Base-by-base conservation (phyloP, 768 basidiomycete species). In the Leccinum variicolor region DNA sequence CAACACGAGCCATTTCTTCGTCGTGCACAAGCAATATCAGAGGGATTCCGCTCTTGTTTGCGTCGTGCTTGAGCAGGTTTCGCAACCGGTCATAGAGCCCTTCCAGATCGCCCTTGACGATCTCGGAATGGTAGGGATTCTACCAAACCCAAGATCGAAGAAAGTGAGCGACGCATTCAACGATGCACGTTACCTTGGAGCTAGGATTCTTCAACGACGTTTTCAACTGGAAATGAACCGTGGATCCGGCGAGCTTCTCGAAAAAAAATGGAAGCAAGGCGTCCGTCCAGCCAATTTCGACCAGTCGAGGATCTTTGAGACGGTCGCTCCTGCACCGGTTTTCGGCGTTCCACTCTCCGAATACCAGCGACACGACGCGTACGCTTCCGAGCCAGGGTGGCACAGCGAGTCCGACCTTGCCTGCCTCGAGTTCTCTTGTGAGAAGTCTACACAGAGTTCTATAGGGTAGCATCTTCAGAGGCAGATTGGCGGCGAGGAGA, bases 21-120 rank as follows among this genome's bases (percentile, higher is more conserved):
- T 79, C 71, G 45, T 79, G 73, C 3, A 84, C 79, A 7, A 86
- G 74, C 6, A 85, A 65, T 25, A 85, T 62, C 51, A 77, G 64
- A 0, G 82, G 81, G 3, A 59, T 41, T 23, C 59, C 64, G 13
- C 55, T 63, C 57, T 58, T 56, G 34, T 57, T 52, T 1, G 53
- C 47, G 33, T 67, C 64, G 14, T 66, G 64, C 8, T 21, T 28
- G 21, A 76, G 62, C 13, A 73, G 29, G 4, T 51, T 43, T 47
- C 67, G 64, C 51, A 66, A 41, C 1, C 62, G 66, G 13, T 46
- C 10, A 23, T 63, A 49, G 8, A 70, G 54, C 6, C 55, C 60
- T 2, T n/a, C 55, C 13, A 47, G 26, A 47, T 62, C 52, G 10
- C 51, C 56, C 36, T 62, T 50, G 36, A 61, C 46, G 47, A 63